Evolutionary conservation across 495 filamentous ascomycete genomes (phyloP).

Genomic region (Xylaria longipes): DNA sequence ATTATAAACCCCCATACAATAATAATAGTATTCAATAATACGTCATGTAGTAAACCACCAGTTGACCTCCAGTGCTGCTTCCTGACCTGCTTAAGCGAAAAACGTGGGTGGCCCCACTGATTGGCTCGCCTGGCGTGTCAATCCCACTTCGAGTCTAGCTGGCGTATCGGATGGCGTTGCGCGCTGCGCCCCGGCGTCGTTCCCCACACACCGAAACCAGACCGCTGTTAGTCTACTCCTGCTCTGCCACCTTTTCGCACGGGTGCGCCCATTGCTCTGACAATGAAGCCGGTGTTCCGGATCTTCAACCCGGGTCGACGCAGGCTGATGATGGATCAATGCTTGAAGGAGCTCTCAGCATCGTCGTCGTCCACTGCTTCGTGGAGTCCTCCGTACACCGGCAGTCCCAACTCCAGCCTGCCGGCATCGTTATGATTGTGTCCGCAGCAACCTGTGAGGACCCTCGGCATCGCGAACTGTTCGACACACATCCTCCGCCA

Average conservation of each 20-base stretch:
- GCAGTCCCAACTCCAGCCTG: neutral
- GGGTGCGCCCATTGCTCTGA: neutral
- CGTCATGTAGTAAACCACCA: neutral
- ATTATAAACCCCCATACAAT: neutral
- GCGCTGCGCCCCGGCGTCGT: constrained; percentile 15
- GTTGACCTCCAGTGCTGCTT: no score
- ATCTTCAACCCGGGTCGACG: neutral
- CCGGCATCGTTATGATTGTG: constrained; percentile 17
- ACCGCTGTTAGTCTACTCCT: neutral
- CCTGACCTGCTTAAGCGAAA: neutral
- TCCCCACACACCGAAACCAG: constrained; percentile 13
- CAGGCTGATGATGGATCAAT: constrained; percentile 20
- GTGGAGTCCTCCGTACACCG: neutral
- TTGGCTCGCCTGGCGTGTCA: neutral
- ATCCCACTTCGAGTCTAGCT: neutral
- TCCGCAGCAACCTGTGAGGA: neutral
- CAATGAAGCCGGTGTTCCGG: constrained; percentile 17
- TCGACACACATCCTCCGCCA: constrained; percentile 7
- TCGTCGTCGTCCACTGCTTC: neutral
- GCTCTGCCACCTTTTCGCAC: neutral
- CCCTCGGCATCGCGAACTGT: neutral
- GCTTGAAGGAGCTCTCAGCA: neutral
- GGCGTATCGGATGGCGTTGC: constrained; percentile 21
- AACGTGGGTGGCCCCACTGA: neutral
- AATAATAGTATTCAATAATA: neutral